Conservation (phyloP, 331 rosid genomes). For the Cucumis variabilis region DNA sequence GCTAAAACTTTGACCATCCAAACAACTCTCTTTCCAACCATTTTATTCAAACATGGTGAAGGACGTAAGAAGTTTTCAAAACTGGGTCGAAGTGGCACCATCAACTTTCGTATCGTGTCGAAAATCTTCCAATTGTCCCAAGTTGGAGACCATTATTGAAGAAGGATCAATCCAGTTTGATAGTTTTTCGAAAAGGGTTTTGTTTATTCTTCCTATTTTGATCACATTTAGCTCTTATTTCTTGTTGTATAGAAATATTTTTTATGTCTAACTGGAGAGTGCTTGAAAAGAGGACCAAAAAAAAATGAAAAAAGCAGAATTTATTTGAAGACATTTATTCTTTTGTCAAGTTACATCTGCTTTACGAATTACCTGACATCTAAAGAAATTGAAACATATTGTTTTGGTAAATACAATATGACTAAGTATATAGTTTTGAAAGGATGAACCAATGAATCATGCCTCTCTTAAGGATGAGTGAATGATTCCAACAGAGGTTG, state of each 20-base stretch:
- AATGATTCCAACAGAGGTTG: too few relatives aligned
- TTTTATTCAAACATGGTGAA: constrained; percentile 26
- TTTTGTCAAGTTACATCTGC: neutral
- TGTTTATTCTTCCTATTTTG: constrained; percentile 45
- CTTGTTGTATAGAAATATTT: neutral
- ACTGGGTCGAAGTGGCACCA: constrained; percentile 21
- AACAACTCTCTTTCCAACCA: neutral
- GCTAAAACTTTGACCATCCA: neutral
- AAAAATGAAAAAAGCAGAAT: neutral
- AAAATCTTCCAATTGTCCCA: constrained; percentile 35
- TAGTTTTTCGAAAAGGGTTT: constrained; percentile 40
- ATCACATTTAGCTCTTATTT: constrained; percentile 28
- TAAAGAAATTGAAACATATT: neutral
- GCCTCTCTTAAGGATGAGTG: too few relatives aligned
- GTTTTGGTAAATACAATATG: neutral
- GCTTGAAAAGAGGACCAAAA: neutral
- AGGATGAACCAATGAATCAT: too few relatives aligned
- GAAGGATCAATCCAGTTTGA: constrained; percentile 39
- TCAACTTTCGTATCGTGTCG: neutral
- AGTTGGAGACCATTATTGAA: constrained; percentile 59
- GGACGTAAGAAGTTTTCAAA: constrained; percentile 4
- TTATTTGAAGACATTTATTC: neutral
- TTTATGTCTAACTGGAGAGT: neutral
- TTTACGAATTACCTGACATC: neutral
- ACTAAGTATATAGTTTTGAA: too few relatives aligned